A percentile compares a stretch with the other conserved stretches of the same genome.
Evolutionary conservation across 495 filamentous ascomycete genomes (phyloP).

Genomic region (Penicillium parvum): DNA sequence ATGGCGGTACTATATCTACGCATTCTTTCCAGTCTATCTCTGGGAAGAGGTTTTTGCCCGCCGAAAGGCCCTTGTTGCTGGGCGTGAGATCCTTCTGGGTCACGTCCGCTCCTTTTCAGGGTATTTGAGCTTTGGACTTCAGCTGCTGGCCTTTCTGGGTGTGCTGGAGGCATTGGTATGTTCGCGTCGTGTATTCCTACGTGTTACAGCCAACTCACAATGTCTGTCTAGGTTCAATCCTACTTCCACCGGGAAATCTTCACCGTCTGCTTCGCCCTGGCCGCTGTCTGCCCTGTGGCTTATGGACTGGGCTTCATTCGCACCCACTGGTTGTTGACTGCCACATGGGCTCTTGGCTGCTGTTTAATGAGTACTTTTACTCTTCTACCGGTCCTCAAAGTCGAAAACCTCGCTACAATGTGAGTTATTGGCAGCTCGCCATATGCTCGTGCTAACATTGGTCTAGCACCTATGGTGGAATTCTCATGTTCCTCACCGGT

Average conservation of each 20-base stretch:
- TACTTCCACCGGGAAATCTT: conserved; percentile 90
- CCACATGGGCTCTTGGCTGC: conserved; percentile 74
- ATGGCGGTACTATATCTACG: conserved; percentile 86
- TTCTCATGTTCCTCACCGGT: conserved; percentile 75
- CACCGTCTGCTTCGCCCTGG: conserved; percentile 72
- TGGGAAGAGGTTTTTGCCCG: conserved; percentile 95
- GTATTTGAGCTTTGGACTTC: conserved; percentile 51
- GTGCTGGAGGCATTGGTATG: conserved; percentile 80
- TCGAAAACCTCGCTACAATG: conserved; percentile 75
- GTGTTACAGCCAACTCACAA: conserved; percentile 8
- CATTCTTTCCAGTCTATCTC: conserved; percentile 85
- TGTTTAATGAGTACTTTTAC: conserved; percentile 86
- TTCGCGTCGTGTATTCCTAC: conserved; percentile 9
- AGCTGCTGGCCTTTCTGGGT: conserved; percentile 60
- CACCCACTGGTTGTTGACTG: conserved; percentile 56
- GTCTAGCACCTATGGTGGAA: conserved; percentile 66
- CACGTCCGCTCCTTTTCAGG: conserved; percentile 57
- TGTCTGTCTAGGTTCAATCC: conserved; percentile 56
- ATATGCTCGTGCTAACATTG: conserved; percentile 18
- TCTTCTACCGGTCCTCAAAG: conserved; percentile 78
- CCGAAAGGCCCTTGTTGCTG: conserved; percentile 62
- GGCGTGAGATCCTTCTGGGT: conserved; percentile 62
- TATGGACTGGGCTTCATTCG: conserved; percentile 71
- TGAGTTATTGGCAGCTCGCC: conserved; percentile 38
- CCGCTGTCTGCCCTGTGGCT: conserved; percentile 69